Evolutionary conservation across 129 eudicot species (phyloP), one percentile per base, ranked within the genome.

Genomic region (Escallonia herrerae): DNA sequence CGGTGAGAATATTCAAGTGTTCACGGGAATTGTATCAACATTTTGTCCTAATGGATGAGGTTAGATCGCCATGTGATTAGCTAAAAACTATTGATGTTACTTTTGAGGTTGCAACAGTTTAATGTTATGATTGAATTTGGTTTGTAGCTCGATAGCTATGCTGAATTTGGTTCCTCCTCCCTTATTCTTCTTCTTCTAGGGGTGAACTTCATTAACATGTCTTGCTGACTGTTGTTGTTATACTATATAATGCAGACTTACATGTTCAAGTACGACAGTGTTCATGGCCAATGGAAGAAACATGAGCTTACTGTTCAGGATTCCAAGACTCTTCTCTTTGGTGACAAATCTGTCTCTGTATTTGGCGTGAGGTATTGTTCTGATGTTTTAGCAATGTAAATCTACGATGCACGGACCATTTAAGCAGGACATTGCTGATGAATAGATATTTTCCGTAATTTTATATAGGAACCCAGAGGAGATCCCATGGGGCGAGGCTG

Each of bases 231-330:
- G 58, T n/a, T 2, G 4, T 53, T 52, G 50, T n/a, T 3, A 59
- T 64, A 51, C 2, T 7, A 13, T 22, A 1, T 22, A 22, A 22
- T 69, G 3, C 86, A 89, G 96, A 86, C 79, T 49, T 89, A 89
- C 73, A 89, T 89, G 96, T 89, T 89, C 80, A 89, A 89, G 67
- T 89, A 89, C 55, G 96, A 89, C 42, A 83, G 75, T 72, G 96
- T 89, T 63, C 96, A 89, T 65, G 95, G 95, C 60, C 76, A 59
- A 66, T 89, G 86, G 84, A 89, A 85, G 14, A 73, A 81, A 60
- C 56, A 76, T 43, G 95, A 89, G 10, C 60, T 89, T 38, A 80
- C 48, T 56, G 83, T 83, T 45, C 86, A 86, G 79, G 95, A 89
- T 73, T 65, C 74, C 0, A 83, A 81, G 75, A 89, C 96, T 60